These are phyloP conservation scores for Talaromyces wortmannii DNA, from an alignment of 495 filamentous ascomycete genomes.

Conservation along the genomic window DNA sequence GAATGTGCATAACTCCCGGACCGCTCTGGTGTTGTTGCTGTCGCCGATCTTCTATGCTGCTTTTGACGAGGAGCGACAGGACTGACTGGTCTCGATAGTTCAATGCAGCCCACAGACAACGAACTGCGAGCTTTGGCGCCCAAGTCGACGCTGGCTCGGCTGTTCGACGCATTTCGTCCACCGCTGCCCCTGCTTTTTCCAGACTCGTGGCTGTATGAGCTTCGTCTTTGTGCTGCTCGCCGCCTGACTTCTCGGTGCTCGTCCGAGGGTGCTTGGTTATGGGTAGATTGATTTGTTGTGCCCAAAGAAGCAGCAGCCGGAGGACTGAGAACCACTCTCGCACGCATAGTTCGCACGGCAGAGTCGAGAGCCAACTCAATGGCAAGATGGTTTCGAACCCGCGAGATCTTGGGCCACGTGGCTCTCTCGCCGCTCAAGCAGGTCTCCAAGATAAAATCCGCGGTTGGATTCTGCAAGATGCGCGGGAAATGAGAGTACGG, in stretches of 20 bases:
- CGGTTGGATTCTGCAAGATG: slow-evolving; percentile 79
- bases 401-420: slow-evolving; percentile 82
- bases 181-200: slow-evolving; percentile 14
- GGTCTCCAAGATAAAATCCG: slow-evolving; percentile 78
- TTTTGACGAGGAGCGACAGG: background rate
- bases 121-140: slow-evolving; percentile 25
- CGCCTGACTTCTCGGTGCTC: slow-evolving; percentile 15
- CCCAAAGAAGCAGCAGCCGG: slow-evolving; percentile 53
- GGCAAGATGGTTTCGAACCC: slow-evolving; percentile 74
- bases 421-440: slow-evolving; percentile 74
- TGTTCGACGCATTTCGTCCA: slow-evolving; percentile 7
- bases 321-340: slow-evolving; percentile 72
- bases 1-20: too few species aligned
- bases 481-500: slow-evolving; percentile 64
- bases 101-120: slow-evolving; percentile 17
- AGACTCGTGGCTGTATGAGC: slow-evolving; percentile 28
- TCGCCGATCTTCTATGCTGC: background rate
- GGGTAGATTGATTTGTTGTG: slow-evolving; percentile 10
- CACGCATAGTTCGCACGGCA: slow-evolving; percentile 69
- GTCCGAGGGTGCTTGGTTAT: slow-evolving; percentile 15
- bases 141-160: slow-evolving; percentile 9
- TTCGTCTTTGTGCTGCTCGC: slow-evolving; percentile 16
- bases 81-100: background rate
- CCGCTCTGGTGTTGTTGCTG: too few species aligned
- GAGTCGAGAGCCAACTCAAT: slow-evolving; percentile 83